Evolutionary conservation across 2,329 filamentous ascomycete species (phyloP).

Genomic region (Teratosphaeria epicoccoides): DNA sequence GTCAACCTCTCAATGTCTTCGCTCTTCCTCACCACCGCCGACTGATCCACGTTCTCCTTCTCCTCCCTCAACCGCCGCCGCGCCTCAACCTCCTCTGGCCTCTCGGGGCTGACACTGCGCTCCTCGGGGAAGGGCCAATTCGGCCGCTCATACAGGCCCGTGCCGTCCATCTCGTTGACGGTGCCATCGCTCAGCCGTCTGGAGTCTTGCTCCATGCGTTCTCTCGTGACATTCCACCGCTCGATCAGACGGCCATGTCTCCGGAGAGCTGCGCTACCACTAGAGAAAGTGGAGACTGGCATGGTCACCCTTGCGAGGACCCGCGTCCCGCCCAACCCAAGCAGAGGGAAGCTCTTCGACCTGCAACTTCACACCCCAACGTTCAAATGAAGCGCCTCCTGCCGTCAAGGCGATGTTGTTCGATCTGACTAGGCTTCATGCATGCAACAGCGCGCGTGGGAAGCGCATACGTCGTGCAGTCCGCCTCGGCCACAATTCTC

Average conservation of each 20-base stretch:
- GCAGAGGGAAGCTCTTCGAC: background rate
- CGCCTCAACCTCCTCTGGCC: background rate
- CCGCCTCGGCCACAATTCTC: background rate
- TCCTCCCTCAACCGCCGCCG: background rate
- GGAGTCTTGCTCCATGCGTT: constrained; percentile 18
- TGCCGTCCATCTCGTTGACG: constrained; percentile 22
- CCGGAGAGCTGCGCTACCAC: constrained; percentile 10
- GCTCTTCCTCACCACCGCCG: constrained; percentile 12
- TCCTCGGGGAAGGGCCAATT: constrained; percentile 19
- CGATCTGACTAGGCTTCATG: background rate
- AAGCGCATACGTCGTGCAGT: background rate
- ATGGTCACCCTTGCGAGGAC: constrained; percentile 5
- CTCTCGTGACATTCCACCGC: constrained; percentile 19
- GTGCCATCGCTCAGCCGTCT: constrained; percentile 15
- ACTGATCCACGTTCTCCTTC: constrained; percentile 7
- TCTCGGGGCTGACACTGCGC: constrained; percentile 7
- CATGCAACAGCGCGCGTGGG: background rate
- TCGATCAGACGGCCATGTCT: constrained; percentile 14
- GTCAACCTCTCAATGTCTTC: constrained; percentile 11
- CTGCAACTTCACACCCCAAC: background rate
- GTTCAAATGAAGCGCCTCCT: background rate
- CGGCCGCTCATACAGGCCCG: constrained; percentile 17
- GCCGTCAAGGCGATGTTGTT: background rate
- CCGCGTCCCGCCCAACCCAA: background rate
- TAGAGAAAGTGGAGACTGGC: constrained; percentile 21